A percentile compares a stretch with the other conserved stretches of the same genome.
Evolutionary conservation across 2,329 filamentous ascomycete genomes (phyloP).

Genomic region (Claviceps sp.): DNA sequence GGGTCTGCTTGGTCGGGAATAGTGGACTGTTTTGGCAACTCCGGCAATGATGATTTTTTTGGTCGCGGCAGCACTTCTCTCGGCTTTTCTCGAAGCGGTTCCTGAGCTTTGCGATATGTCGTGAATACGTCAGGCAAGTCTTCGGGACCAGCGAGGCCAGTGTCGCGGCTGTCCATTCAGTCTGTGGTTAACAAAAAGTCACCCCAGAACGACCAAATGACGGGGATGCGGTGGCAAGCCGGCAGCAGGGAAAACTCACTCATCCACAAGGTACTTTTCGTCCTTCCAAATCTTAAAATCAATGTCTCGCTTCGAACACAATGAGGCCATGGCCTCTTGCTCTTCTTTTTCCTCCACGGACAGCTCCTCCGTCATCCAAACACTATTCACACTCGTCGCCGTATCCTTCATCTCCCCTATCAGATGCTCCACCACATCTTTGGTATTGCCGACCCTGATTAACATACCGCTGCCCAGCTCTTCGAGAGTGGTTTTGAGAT

Average conservation of each 20-base stretch:
- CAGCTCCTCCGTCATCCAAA: conserved; percentile 66
- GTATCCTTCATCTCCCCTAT: conserved; percentile 33
- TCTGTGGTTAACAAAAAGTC: background rate
- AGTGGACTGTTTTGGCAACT: conserved; percentile 32
- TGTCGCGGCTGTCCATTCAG: conserved; percentile 42
- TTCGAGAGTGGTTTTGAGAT: conserved; percentile 51
- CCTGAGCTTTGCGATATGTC: conserved; percentile 57
- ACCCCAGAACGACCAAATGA: background rate
- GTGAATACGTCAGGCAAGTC: conserved; percentile 67
- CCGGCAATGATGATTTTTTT: conserved; percentile 36
- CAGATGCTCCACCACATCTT: conserved; percentile 45
- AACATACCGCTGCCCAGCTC: conserved; percentile 45
- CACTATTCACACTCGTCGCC: conserved; percentile 37
- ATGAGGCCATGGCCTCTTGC: conserved; percentile 38
- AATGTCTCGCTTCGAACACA: conserved; percentile 38
- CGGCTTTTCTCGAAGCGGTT: conserved; percentile 54
- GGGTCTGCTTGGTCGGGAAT: conserved; percentile 47
- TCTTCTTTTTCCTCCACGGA: conserved; percentile 56
- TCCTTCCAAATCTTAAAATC: conserved; percentile 56
- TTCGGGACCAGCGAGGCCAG: conserved; percentile 40
- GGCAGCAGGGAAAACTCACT: conserved; percentile 39
- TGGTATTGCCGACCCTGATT: conserved; percentile 48
- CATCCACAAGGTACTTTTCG: conserved; percentile 68
- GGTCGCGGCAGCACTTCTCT: conserved; percentile 43
- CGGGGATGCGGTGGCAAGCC: background rate